These are phyloP conservation scores for Podospora fimiseda DNA, from an alignment of 495 filamentous ascomycete species.

Conservation along the genomic window DNA sequence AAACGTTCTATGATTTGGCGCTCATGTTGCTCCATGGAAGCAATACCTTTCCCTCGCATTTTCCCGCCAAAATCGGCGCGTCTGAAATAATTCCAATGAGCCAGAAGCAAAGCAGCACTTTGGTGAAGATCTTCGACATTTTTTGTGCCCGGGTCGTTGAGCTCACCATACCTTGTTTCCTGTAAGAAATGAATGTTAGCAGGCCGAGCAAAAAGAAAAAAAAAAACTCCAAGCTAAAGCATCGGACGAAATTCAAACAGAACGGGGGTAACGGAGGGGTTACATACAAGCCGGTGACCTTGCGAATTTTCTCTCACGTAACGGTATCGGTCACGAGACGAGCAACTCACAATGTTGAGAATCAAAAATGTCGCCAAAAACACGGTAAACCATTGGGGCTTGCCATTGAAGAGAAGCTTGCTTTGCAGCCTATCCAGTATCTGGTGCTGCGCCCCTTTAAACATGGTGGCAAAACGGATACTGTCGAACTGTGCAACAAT, in stretches of 20 bases:
- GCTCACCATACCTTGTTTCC: constrained; percentile 24
- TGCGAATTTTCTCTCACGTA: constrained; percentile 10
- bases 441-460: constrained; percentile 13
- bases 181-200: constrained; percentile 5
- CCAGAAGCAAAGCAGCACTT: constrained; percentile 19
- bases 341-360: constrained; percentile 16
- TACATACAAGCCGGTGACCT: constrained; percentile 8
- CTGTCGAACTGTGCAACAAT: constrained; percentile 45
- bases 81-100: constrained; percentile 27
- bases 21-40: constrained; percentile 14
- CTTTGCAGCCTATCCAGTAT: constrained; percentile 29
- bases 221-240: too few relatives aligned
- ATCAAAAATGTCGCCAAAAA: constrained; percentile 38
- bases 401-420: constrained; percentile 27
- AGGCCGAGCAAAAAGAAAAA: too few relatives aligned
- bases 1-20: constrained; percentile 13
- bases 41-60: constrained; percentile 13
- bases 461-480: constrained; percentile 26
- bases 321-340: constrained; percentile 18
- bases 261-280: background rate
- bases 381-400: constrained; percentile 34
- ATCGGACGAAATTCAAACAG: background rate
- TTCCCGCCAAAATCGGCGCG: constrained; percentile 22
- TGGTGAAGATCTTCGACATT: constrained; percentile 24
- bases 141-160: constrained; percentile 8